phyloP scores from a whole-genome alignment of 2,329 filamentous ascomycete species.

The Cordyceps javanica region DNA sequence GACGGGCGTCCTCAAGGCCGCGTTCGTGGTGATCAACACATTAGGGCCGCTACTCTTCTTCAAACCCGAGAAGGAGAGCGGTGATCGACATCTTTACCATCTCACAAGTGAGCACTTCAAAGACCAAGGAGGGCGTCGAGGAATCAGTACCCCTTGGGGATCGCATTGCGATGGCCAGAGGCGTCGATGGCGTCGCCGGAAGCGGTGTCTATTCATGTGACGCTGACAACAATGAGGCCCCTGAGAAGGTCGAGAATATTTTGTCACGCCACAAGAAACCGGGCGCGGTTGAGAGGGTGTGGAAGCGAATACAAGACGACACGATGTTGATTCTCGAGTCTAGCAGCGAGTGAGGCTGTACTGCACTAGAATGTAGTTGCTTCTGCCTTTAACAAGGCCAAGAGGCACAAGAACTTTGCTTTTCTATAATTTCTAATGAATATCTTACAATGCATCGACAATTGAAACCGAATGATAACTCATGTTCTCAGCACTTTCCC shows the following conservation, averaged over 20 bases:
- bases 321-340: not conserved
- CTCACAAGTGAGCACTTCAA: not conserved
- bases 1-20: not conserved
- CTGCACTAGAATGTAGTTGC: not conserved
- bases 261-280: not conserved
- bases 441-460: not conserved
- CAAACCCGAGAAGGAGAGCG: not conserved
- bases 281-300: not conserved
- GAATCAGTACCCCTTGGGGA: not conserved
- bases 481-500: not conserved
- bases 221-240: not conserved
- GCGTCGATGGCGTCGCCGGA: not conserved
- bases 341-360: too few relatives aligned
- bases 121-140: not conserved
- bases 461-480: too few relatives aligned
- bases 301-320: not conserved
- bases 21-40: not conserved
- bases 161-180: not conserved
- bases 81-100: not conserved
- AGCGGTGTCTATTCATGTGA: not conserved
- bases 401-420: too few relatives aligned
- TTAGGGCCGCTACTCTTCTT: not conserved
- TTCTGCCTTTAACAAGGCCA: too few relatives aligned
- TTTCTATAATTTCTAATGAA: not conserved
- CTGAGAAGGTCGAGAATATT: not conserved